These are phyloP conservation scores for Mycosphaerella sp. DNA, from an alignment of 2,329 filamentous ascomycete genomes.

Conservation along the genomic window DNA sequence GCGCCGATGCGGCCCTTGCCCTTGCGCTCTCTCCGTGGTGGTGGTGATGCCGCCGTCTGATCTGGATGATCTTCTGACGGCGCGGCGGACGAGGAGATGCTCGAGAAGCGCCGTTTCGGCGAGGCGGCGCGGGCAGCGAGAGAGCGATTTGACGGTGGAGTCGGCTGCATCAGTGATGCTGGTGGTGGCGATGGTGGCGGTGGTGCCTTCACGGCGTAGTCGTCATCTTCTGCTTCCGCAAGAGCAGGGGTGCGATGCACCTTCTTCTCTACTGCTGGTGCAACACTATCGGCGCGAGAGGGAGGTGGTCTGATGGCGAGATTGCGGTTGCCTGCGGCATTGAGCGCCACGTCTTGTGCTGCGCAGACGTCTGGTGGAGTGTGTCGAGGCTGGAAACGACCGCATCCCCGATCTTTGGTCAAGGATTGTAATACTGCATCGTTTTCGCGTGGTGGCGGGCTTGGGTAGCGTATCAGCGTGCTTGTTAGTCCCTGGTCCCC, in stretches of 20 bases:
- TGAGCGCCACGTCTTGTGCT: slow-evolving; percentile 19
- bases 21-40: slow-evolving; percentile 1
- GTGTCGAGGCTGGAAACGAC: slow-evolving; percentile 16
- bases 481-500: slow-evolving; percentile 14
- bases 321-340: slow-evolving; percentile 14
- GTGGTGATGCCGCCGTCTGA: neutral
- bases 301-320: slow-evolving; percentile 15
- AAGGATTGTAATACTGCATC: slow-evolving; percentile 10
- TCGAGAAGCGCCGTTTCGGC: slow-evolving; percentile 6
- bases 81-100: slow-evolving; percentile 1
- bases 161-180: neutral
- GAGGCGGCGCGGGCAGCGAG: slow-evolving; percentile 3
- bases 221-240: neutral
- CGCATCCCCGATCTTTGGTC: slow-evolving; percentile 8
- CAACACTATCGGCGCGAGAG: slow-evolving; percentile 19
- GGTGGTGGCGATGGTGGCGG: neutral
- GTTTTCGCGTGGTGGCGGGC: slow-evolving; percentile 15
- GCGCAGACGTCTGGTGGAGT: slow-evolving; percentile 20
- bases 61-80: neutral
- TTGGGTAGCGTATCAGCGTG: slow-evolving; percentile 19
- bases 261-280: neutral
- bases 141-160: neutral
- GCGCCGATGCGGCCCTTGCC: slow-evolving; percentile 1
- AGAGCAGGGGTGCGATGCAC: neutral
- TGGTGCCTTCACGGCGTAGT: slow-evolving; percentile 5